Base-by-base conservation (phyloP, 306 rosid genomes). In the Dryas alaskensis region DNA sequence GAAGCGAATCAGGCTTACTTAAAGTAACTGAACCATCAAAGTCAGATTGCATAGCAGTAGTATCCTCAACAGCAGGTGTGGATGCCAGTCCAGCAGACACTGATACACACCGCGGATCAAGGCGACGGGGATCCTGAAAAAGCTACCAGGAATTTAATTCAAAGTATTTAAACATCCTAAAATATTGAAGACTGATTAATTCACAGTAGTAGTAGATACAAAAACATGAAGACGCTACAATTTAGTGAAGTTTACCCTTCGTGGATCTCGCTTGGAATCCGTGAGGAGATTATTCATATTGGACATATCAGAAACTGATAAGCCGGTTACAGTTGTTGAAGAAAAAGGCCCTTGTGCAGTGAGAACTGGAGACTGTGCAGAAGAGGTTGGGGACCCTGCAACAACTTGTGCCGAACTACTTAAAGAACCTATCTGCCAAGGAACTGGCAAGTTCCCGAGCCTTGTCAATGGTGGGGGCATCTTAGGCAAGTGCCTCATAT, bases 71-170 rank as follows among this genome's bases (percentile, higher is more conserved):
- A 54, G 70, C 17, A 63, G 95, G 80, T 48, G 74, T 68, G 61
- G 89, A 73, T 60, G 84, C 69, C 70, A 62, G 87, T 60, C 84
- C 89, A 73, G 84, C 64, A 75, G 80, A 75, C 57, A 74, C 84
- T 2, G 82, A 78, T 65, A 78, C 81, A 69, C 93, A 92, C 17
- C 99, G 89, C 3, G 99, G 99, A 94, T 94, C 99, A 45, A 87
- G 76, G 67, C 99, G 97, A 73, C 99, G 99, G 55, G 99, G 99
- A 83, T 92, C 99, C 99, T 94, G 87, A 81, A 84, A 88, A 44
- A 65, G 70, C 67, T 42, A 76, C 70, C 50, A 57, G 62, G 55
- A 5, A 54, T 59, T 54, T 40, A 76, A 44, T 78, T 77, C 40
- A 73, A 76, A 49, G 64, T 37, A 73, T 61, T 51, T 39, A 60